Evolutionary conservation across 345 rosid species (phyloP).

Genomic region (Cardamine resedifolia): DNA sequence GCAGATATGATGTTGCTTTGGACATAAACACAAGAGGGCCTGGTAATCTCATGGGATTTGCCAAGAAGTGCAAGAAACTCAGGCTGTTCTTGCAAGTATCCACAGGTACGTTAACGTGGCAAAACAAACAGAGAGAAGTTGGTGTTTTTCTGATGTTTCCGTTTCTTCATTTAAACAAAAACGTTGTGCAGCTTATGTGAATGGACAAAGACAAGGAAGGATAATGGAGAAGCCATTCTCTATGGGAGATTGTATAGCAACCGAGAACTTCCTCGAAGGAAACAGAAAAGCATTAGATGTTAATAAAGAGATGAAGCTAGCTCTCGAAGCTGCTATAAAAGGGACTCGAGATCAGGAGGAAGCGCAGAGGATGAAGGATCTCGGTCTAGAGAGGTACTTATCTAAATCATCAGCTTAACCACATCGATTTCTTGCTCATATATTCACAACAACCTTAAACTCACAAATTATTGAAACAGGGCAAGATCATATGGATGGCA

Average conservation of each 20-base stretch:
- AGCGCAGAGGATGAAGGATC: constrained; percentile 68
- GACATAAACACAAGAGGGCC: constrained; percentile 77
- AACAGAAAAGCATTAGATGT: constrained; percentile 51
- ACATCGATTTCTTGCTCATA: not conserved
- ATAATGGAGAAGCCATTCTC: constrained; percentile 79
- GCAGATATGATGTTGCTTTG: constrained; percentile 77
- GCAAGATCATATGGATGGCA: constrained; percentile 93
- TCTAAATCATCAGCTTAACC: not conserved
- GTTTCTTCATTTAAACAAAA: not conserved
- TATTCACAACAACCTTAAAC: not conserved
- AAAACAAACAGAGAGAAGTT: not conserved
- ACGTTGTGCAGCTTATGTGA: constrained; percentile 66
- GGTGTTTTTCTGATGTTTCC: not conserved
- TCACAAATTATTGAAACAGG: constrained; percentile 38
- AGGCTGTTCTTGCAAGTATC: constrained; percentile 80
- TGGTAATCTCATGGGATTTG: constrained; percentile 61
- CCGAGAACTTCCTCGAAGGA: constrained; percentile 50
- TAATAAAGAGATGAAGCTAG: constrained; percentile 59
- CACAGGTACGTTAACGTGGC: constrained; percentile 45
- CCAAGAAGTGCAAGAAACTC: constrained; percentile 67
- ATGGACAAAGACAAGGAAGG: constrained; percentile 92
- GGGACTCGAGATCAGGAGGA: constrained; percentile 40
- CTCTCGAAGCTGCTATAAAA: constrained; percentile 44
- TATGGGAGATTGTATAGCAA: constrained; percentile 70
- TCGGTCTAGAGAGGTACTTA: constrained; percentile 80